A percentile compares a stretch with the other conserved stretches of the same genome.
These are phyloP conservation scores for Fusarium siculi DNA, from an alignment of 2,329 filamentous ascomycete species.

Conservation along the genomic window DNA sequence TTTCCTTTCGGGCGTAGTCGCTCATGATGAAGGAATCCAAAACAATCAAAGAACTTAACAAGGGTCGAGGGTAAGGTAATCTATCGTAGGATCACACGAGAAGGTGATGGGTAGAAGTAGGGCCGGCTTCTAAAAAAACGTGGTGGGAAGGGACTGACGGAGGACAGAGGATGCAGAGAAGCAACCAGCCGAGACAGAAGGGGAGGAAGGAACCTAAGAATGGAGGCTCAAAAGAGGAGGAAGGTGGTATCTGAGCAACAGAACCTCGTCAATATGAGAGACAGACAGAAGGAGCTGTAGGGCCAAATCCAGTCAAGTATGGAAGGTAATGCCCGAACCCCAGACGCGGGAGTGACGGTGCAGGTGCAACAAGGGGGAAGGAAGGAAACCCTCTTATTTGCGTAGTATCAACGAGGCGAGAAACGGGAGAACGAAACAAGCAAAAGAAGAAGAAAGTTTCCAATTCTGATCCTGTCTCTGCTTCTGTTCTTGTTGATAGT, in stretches of 20 bases:
- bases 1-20: conserved; percentile 47
- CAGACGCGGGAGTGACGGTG: conserved; percentile 42
- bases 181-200: conserved; percentile 37
- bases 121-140: conserved; percentile 19
- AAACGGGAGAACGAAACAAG: conserved; percentile 14
- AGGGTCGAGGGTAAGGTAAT: background rate
- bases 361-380: conserved; percentile 15
- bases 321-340: conserved; percentile 7
- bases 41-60: background rate
- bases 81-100: conserved; percentile 9
- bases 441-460: background rate
- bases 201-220: background rate
- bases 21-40: conserved; percentile 43
- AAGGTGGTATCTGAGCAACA: background rate
- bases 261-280: conserved; percentile 37
- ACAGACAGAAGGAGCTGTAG: conserved; percentile 13
- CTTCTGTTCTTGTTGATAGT: background rate
- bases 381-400: conserved; percentile 17
- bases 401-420: conserved; percentile 33
- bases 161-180: conserved; percentile 30
- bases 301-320: background rate
- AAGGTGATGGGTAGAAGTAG: conserved; percentile 19
- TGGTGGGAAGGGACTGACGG: conserved; percentile 33
- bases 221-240: conserved; percentile 16
- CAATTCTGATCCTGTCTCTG: background rate